Evolutionary conservation across 2,329 filamentous ascomycete genomes (phyloP).

Genomic region (Metarhizium anisopliae): DNA sequence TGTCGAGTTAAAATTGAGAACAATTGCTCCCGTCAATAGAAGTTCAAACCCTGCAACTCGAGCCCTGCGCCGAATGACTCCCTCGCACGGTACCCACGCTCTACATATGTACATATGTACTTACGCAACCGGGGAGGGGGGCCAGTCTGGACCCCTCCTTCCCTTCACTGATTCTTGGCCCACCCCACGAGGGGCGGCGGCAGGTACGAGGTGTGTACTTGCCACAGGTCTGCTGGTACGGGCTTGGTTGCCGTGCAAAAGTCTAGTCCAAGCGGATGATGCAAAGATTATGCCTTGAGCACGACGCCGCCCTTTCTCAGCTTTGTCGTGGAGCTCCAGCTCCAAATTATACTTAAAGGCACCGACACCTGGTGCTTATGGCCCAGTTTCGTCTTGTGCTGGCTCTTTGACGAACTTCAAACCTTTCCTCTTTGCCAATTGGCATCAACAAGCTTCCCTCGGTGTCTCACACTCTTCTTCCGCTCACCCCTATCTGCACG

Average conservation of each 20-base stretch:
- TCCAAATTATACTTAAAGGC: conserved; percentile 10
- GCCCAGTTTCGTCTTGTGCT: neutral
- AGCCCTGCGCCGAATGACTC: neutral
- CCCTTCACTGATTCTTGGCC: neutral
- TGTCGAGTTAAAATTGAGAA: neutral
- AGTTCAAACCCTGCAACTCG: neutral
- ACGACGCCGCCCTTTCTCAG: neutral
- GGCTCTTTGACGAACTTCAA: neutral
- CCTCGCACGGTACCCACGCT: neutral
- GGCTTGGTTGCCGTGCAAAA: conserved; percentile 5
- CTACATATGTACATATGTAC: neutral
- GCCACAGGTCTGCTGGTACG: conserved; percentile 2
- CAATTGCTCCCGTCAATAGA: neutral
- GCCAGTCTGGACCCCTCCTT: conserved; percentile 1
- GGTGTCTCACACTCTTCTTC: conserved; percentile 1
- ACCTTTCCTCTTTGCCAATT: conserved; percentile 3
- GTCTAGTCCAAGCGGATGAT: conserved; percentile 3
- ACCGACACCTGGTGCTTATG: conserved; percentile 2
- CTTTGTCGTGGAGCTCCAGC: neutral
- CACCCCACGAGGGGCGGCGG: conserved; percentile 8
- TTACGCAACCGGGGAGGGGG: neutral
- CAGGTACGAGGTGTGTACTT: conserved; percentile 11
- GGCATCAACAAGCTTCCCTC: neutral
- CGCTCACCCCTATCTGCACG: neutral
- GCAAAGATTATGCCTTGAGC: conserved; percentile 2